These are phyloP conservation scores for Xerocomus amazonicus DNA, from an alignment of 1,284 basidiomycete genomes.

Conservation along the genomic window DNA sequence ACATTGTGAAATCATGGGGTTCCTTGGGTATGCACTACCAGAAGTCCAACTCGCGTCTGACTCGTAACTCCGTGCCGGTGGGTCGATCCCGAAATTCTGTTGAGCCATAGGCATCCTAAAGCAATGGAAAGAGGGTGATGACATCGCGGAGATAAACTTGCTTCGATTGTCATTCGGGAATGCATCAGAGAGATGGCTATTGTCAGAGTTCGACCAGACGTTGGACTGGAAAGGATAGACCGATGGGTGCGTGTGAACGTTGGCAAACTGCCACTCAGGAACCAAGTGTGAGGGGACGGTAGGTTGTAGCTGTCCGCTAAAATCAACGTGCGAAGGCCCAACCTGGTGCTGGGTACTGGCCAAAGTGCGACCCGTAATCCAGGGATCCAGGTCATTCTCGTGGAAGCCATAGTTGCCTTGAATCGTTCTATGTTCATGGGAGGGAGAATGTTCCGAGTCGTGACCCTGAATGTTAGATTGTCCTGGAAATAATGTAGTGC, in stretches of 20 bases:
- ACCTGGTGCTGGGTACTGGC: neutral
- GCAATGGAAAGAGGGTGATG: neutral
- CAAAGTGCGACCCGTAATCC: conserved; percentile 4
- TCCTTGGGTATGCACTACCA: neutral
- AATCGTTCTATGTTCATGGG: neutral
- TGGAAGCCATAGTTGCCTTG: neutral
- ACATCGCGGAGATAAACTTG: neutral
- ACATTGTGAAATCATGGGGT: conserved; percentile 8
- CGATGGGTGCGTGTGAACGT: neutral
- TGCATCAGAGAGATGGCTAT: neutral
- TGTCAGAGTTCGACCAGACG: neutral
- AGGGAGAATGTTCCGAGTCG: neutral
- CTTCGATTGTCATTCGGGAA: conserved; percentile 6
- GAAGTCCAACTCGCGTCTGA: neutral
- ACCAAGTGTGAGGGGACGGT: neutral
- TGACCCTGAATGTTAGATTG: neutral
- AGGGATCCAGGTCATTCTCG: conserved; percentile 1
- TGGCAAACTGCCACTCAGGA: conserved; percentile 10
- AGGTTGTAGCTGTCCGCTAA: conserved; percentile 5
- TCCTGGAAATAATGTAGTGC: neutral
- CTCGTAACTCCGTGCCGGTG: conserved; percentile 1
- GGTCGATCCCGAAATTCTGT: conserved; percentile 1
- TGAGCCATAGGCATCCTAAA: neutral
- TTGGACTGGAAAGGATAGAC: conserved; percentile 1
- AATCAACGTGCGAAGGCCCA: neutral